These are phyloP conservation scores for Myxozyma vanderwaltii DNA, from an alignment of 805 yeast species.

Conservation along the genomic window DNA sequence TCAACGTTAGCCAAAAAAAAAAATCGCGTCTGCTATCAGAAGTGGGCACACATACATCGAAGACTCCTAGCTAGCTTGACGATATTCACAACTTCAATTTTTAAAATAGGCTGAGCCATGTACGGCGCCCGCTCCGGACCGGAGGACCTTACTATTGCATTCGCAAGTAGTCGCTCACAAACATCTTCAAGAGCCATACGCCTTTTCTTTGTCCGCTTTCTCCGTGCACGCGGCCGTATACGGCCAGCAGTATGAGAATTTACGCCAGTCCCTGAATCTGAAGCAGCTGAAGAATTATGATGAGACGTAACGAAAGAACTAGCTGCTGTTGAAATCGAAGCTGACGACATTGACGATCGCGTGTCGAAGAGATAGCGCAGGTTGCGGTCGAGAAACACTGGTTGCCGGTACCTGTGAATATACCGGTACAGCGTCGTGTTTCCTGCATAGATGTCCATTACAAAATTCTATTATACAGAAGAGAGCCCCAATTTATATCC, in stretches of 20 bases:
- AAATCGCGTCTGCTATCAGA: too few species aligned
- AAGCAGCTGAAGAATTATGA: slow-evolving; percentile 5
- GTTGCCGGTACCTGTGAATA: slow-evolving; percentile 24
- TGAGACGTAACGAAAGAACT: not conserved
- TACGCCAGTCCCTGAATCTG: not conserved
- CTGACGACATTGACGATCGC: not conserved
- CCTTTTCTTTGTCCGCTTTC: not conserved
- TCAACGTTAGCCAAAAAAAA: not conserved
- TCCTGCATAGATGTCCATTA: slow-evolving; percentile 29
- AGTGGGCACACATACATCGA: slow-evolving; percentile 14
- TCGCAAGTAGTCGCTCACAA: slow-evolving; percentile 14
- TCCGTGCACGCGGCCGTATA: not conserved
- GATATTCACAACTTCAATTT: slow-evolving; percentile 23
- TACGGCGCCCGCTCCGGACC: slow-evolving; percentile 6
- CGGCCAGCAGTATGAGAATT: not conserved
- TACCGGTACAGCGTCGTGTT: slow-evolving; percentile 27
- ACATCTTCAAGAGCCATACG: slow-evolving; percentile 21
- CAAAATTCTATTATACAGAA: not conserved
- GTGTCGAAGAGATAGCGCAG: slow-evolving; percentile 23
- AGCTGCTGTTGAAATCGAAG: not conserved
- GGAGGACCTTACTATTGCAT: not conserved
- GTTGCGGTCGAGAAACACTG: slow-evolving; percentile 30
- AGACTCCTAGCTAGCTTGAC: slow-evolving; percentile 20
- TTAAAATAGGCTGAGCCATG: slow-evolving; percentile 22
- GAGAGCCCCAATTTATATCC: too few species aligned